Conservation (phyloP, 2,329 filamentous ascomycete genomes). For the Coniochaeta pulveracea region DNA sequence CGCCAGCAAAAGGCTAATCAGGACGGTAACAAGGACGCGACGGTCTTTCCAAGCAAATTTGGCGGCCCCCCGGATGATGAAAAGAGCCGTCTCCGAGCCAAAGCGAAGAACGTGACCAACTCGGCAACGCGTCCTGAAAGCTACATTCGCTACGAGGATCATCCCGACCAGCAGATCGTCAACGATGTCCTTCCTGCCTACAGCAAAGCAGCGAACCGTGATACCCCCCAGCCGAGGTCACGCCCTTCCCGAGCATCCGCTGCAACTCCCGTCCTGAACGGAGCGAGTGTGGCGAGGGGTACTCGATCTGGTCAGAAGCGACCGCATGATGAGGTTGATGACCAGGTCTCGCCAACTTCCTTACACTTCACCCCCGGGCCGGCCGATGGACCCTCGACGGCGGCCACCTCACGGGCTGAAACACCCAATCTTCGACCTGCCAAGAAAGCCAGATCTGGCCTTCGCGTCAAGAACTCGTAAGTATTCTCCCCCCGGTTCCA, state of each 20-base stretch:
- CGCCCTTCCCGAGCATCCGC: neutral
- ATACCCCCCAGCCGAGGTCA: neutral
- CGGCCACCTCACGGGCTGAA: conserved; percentile 44
- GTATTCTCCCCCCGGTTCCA: conserved; percentile 21
- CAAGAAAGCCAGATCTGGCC: conserved; percentile 50
- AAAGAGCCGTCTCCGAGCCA: conserved; percentile 14
- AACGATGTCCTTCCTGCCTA: too few species aligned
- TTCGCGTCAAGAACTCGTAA: conserved; percentile 60
- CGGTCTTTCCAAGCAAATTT: conserved; percentile 14
- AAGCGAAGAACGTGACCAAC: conserved; percentile 22
- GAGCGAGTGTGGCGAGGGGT: conserved; percentile 19
- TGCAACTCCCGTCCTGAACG: neutral
- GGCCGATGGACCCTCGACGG: conserved; percentile 32
- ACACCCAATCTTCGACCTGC: conserved; percentile 46
- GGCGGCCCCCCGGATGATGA: conserved; percentile 14
- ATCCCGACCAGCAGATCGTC: too few species aligned
- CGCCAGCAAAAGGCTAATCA: neutral
- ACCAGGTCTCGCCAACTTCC: conserved; percentile 38
- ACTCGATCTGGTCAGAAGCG: conserved; percentile 40
- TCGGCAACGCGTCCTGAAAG: conserved; percentile 23
- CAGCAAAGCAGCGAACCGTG: neutral
- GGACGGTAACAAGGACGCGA: too few species aligned
- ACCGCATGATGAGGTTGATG: conserved; percentile 42
- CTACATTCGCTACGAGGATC: conserved; percentile 19
- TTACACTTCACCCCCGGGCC: conserved; percentile 30